Conservation (phyloP, 345 rosid species). For the Salix purpurea region DNA sequence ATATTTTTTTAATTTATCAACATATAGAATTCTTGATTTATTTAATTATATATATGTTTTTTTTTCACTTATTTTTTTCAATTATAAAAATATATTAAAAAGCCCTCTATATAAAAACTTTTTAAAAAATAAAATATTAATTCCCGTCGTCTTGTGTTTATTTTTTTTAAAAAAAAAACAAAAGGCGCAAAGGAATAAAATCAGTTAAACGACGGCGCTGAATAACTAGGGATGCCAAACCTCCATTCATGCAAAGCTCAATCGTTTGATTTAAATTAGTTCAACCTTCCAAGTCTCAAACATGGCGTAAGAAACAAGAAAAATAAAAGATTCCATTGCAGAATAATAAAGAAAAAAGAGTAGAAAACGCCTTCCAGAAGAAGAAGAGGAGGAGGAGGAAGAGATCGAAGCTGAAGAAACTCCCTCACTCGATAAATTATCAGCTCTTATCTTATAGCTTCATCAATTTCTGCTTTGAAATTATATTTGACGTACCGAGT, state of each 20-base stretch:
- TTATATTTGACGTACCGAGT: not conserved
- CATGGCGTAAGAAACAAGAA: not conserved
- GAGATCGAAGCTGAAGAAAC: slow-evolving; percentile 19
- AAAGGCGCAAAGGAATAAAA: not conserved
- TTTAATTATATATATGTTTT: no score
- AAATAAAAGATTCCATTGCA: not conserved
- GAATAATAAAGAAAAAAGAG: not conserved
- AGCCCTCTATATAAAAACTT: no score
- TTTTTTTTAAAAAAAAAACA: no score
- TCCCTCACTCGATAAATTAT: slow-evolving; percentile 17
- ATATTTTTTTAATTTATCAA: no score
- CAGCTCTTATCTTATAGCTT: not conserved
- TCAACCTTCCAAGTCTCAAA: not conserved
- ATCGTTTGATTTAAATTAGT: no score
- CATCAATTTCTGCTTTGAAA: not conserved
- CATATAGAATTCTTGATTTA: no score
- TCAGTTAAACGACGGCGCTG: not conserved
- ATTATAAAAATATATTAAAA: no score
- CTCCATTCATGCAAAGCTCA: not conserved
- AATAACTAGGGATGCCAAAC: not conserved
- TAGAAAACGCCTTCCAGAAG: slow-evolving; percentile 8
- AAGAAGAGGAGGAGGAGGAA: not conserved
- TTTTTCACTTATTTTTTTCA: no score
- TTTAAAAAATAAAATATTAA: no score
- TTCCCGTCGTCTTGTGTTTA: no score